A percentile compares a stretch with the other conserved stretches of the same genome.
These are phyloP conservation scores for Leptodermis oblonga DNA, from an alignment of 257 asterid genomes.

Conservation along the genomic window DNA sequence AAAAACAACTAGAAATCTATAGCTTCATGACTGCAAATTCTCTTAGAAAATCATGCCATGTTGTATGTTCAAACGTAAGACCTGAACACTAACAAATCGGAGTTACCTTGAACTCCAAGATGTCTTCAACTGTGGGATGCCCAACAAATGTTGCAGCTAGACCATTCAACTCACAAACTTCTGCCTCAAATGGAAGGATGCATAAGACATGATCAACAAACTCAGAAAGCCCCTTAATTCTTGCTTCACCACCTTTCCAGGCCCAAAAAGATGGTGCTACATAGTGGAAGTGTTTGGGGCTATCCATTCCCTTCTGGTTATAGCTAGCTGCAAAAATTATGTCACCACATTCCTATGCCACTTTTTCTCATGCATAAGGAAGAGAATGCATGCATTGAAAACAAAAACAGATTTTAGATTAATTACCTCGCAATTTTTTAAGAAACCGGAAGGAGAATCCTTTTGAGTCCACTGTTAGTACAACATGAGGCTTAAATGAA, in stretches of 20 bases:
- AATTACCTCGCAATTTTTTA: constrained; percentile 69
- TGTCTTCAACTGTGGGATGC: constrained; percentile 91
- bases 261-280: constrained; percentile 99
- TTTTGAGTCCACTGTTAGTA: constrained; percentile 88
- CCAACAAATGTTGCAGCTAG: constrained; percentile 88
- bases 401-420: constrained; percentile 9
- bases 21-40: not conserved
- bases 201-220: constrained; percentile 88
- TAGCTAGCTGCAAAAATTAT: constrained; percentile 70
- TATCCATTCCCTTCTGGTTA: constrained; percentile 33
- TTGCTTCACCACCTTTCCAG: constrained; percentile 93
- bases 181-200: constrained; percentile 93
- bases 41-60: not conserved
- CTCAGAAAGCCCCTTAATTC: constrained; percentile 61
- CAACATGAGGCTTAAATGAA: constrained; percentile 76
- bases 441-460: constrained; percentile 89
- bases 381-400: constrained; percentile 8
- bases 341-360: constrained; percentile 39
- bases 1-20: not conserved
- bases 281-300: constrained; percentile 80
- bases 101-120: constrained; percentile 51
- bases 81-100: not conserved
- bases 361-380: constrained; percentile 30
- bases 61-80: not conserved
- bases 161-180: constrained; percentile 65